Evolutionary conservation across 805 yeast genomes (phyloP).

Genomic region (Candida montana): DNA sequence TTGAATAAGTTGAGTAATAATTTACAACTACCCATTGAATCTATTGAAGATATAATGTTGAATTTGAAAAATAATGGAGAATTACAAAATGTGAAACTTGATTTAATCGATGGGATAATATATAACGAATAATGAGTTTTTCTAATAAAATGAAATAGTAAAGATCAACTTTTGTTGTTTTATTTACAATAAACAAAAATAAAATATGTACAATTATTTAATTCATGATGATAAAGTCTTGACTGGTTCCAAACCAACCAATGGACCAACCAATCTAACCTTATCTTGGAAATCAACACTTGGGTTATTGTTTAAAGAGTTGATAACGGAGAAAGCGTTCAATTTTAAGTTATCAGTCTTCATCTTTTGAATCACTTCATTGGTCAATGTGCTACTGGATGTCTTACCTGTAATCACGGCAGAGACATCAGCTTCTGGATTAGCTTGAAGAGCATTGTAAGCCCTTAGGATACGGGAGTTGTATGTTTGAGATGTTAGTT

Average conservation of each 20-base stretch:
- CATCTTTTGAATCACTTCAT: constrained; percentile 10
- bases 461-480: constrained; percentile 21
- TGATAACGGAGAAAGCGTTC: constrained; percentile 24
- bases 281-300: constrained; percentile 19
- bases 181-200: too few species aligned
- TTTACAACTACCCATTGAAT: constrained; percentile 14
- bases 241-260: constrained; percentile 25
- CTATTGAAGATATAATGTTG: constrained; percentile 23
- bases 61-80: constrained; percentile 19
- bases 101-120: constrained; percentile 23
- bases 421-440: constrained; percentile 14
- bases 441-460: constrained; percentile 10
- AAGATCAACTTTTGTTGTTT: too few species aligned
- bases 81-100: constrained; percentile 18
- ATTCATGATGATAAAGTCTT: constrained; percentile 15
- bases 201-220: too few species aligned
- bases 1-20: constrained; percentile 15
- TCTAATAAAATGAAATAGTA: too few species aligned
- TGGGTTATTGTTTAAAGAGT: constrained; percentile 23
- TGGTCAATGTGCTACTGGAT: neutral
- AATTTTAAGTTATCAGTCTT: constrained; percentile 16
- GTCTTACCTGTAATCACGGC: constrained; percentile 18
- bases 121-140: constrained; percentile 15
- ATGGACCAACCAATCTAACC: constrained; percentile 22
- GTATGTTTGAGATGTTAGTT: constrained; percentile 19